phyloP scores from a whole-genome alignment of 768 basidiomycete species.

The Xerocomellus dryophilus region DNA sequence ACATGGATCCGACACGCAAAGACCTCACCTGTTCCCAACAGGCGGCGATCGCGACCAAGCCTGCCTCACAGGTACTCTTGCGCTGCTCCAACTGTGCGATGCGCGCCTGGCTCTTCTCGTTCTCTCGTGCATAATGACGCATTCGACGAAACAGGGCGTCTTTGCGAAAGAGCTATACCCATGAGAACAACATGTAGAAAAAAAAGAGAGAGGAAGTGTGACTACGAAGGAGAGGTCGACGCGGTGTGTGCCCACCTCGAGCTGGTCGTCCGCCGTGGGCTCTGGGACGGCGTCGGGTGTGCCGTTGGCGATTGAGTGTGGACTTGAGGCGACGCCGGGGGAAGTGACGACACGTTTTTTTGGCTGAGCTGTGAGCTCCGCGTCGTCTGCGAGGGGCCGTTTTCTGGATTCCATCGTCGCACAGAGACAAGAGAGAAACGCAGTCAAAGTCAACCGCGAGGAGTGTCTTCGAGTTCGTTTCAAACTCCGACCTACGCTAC shows the following conservation, averaged over 20 bases:
- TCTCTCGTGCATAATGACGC: constrained; percentile 76
- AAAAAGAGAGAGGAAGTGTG: constrained; percentile 16
- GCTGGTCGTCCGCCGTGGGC: constrained; percentile 50
- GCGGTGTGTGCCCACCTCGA: constrained; percentile 53
- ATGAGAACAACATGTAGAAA: not conserved
- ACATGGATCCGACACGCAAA: not conserved
- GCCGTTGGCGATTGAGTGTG: constrained; percentile 42
- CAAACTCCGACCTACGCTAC: constrained; percentile 25
- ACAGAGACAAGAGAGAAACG: constrained; percentile 15
- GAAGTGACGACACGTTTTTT: constrained; percentile 57
- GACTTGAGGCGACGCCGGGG: constrained; percentile 46
- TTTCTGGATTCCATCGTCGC: constrained; percentile 56
- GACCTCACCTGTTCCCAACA: constrained; percentile 75
- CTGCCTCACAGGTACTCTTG: constrained; percentile 64
- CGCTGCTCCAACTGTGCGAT: constrained; percentile 65
- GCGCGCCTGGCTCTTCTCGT: constrained; percentile 58
- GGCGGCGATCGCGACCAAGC: constrained; percentile 68
- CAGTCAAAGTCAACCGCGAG: constrained; percentile 14
- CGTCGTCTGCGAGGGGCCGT: constrained; percentile 53
- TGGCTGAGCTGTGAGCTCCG: constrained; percentile 38
- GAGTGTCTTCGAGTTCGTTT: constrained; percentile 14
- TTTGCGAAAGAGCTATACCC: constrained; percentile 70
- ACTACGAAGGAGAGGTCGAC: constrained; percentile 23
- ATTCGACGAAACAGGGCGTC: constrained; percentile 83
- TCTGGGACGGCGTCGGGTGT: constrained; percentile 36